A percentile compares a stretch with the other conserved stretches of the same genome.
Evolutionary conservation across 306 rosid genomes (phyloP).

Genomic region (Mimosa pudica): DNA sequence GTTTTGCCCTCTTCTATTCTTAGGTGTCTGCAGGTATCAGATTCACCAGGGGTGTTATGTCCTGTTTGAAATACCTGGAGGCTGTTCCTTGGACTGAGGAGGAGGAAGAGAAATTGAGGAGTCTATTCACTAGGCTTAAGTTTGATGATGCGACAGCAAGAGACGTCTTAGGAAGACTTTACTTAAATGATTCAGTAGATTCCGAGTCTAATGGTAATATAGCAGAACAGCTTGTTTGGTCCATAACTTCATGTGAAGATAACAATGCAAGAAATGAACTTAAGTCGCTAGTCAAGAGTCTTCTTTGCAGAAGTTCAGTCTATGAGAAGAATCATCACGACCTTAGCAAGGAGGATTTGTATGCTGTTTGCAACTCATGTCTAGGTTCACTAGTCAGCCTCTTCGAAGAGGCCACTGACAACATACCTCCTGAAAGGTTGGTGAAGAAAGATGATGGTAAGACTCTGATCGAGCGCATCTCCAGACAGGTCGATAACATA

Average conservation of each 20-base stretch:
- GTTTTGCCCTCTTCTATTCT: not conserved
- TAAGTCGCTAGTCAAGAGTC: conserved; percentile 18
- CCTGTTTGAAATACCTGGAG: conserved; percentile 25
- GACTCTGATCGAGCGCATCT: conserved; percentile 12
- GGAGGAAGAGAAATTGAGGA: conserved; percentile 20
- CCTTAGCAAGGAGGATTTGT: conserved; percentile 15
- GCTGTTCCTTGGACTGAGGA: conserved; percentile 30
- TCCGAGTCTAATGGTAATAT: not conserved
- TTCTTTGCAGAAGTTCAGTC: conserved; percentile 14
- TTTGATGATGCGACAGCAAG: conserved; percentile 12
- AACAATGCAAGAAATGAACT: conserved; percentile 22
- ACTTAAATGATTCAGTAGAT: conserved; percentile 9
- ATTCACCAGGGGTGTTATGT: conserved; percentile 11
- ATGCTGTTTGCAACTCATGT: conserved; percentile 17
- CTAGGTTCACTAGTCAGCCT: conserved; percentile 15
- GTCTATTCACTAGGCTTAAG: conserved; percentile 3
- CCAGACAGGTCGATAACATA: conserved; percentile 23
- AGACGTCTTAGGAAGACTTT: conserved; percentile 15
- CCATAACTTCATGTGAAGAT: conserved; percentile 12
- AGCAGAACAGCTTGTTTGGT: conserved; percentile 17
- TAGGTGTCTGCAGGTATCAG: conserved; percentile 15
- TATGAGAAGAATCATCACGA: conserved; percentile 11
- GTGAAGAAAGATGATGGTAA: not conserved
- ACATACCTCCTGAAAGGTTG: not conserved
- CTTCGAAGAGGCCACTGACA: conserved; percentile 15